phyloP scores from a whole-genome alignment of 179 eudicot genomes.

The Gypsophila paniculata region DNA sequence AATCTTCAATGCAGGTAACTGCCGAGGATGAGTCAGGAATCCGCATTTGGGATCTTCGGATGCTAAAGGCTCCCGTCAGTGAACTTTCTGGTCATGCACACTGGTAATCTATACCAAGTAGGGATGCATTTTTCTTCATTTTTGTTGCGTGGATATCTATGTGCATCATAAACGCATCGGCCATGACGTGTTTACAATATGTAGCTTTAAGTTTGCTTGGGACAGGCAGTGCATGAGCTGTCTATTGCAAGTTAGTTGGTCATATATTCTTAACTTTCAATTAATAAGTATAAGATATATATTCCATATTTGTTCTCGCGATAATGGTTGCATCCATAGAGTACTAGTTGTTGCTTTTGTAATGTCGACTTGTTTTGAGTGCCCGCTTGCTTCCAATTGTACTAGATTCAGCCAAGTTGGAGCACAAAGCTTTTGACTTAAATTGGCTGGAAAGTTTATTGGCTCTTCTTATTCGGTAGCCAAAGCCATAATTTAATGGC shows the following conservation, averaged over 20 bases:
- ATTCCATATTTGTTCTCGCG: not conserved
- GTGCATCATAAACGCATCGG: slow-evolving; percentile 1
- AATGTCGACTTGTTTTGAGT: not conserved
- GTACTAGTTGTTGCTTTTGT: not conserved
- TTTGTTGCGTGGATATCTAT: not conserved
- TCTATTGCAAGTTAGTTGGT: not conserved
- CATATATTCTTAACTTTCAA: not conserved
- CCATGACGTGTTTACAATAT: not conserved
- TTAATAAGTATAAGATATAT: not conserved
- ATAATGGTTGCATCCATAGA: not conserved
- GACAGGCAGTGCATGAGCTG: not conserved
- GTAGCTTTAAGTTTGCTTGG: not conserved
- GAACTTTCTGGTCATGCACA: slow-evolving; percentile 98
- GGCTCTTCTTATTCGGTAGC: not conserved
- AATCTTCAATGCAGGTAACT: slow-evolving; percentile 51
- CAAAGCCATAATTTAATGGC: slow-evolving; percentile 9
- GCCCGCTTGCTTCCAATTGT: not conserved
- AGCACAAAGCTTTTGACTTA: not conserved
- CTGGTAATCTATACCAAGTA: slow-evolving; percentile 48
- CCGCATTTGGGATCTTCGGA: slow-evolving; percentile 94
- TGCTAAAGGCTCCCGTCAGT: slow-evolving; percentile 58
- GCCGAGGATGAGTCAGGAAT: slow-evolving; percentile 95
- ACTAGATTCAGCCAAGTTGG: not conserved
- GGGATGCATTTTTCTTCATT: slow-evolving; percentile 17
- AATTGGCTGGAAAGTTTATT: not conserved